These are phyloP conservation scores for Hordeum vulgare DNA, from an alignment of 176 grass and related monocot genomes.

Conservation along the genomic window MorexV3_pseudomolecules_assembly NC_058519.1:523066317-523066816, in stretches of 20 bases:
- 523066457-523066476: constrained; percentile 37
- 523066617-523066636: constrained; percentile 47
- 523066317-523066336: constrained; percentile 75
- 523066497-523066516: constrained; percentile 71
- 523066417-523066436: constrained; percentile 41
- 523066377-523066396: constrained; percentile 52
- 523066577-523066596: constrained; percentile 44
- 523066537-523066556: constrained; percentile 39
- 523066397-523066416: constrained; percentile 30
- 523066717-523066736: constrained; percentile 69
- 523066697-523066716: constrained; percentile 76
- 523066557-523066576: constrained; percentile 52
- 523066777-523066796: constrained; percentile 75
- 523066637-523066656: constrained; percentile 83
- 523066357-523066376: constrained; percentile 73
- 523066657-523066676: constrained; percentile 60
- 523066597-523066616: constrained; percentile 52
- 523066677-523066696: constrained; percentile 55
- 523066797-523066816: constrained; percentile 64
- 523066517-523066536: constrained; percentile 49
- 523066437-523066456: constrained; percentile 68
- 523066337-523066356: constrained; percentile 66
- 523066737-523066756: constrained; percentile 75
- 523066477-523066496: constrained; percentile 50
- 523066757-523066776: constrained; percentile 62